These are phyloP conservation scores for Paraglomus brasilianum DNA, from an alignment of 192 early-diverging fungal genomes.

Conservation along the genomic window DNA sequence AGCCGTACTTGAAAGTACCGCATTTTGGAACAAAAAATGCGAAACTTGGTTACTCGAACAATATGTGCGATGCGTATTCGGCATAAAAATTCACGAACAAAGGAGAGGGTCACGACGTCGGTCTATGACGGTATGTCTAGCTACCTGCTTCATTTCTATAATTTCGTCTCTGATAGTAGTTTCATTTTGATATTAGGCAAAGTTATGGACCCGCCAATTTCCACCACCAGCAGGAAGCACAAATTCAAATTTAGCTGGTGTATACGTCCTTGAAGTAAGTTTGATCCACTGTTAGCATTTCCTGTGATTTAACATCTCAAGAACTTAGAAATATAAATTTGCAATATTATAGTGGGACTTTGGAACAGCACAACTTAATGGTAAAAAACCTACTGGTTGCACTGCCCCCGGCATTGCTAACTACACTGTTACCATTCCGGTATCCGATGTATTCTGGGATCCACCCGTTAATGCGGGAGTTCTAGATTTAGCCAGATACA, in stretches of 20 bases:
- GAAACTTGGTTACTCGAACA: neutral
- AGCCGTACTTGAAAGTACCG: neutral
- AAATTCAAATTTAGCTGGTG: slow-evolving; percentile 15
- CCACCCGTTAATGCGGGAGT: neutral
- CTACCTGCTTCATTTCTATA: too few species aligned
- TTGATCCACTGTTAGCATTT: slow-evolving; percentile 12
- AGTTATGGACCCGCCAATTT: too few species aligned
- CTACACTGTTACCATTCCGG: too few species aligned
- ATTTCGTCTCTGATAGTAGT: neutral
- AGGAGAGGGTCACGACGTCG: neutral
- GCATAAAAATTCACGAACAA: slow-evolving; percentile 15
- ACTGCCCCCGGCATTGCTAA: too few species aligned
- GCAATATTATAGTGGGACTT: slow-evolving; percentile 21
- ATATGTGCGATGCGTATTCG: slow-evolving; percentile 17
- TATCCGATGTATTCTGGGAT: slow-evolving; percentile 15
- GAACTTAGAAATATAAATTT: slow-evolving; percentile 4
- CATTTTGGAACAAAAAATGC: neutral
- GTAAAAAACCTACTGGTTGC: neutral
- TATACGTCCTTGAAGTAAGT: slow-evolving; percentile 1
- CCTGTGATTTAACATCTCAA: neutral
- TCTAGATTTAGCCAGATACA: neutral
- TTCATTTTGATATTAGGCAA: slow-evolving; percentile 14
- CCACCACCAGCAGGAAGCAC: slow-evolving; percentile 3
- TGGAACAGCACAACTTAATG: neutral
- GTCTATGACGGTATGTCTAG: slow-evolving; percentile 27